Conservation (phyloP, 805 yeast species). For the Lipomyces spencermartinsiae region DNA sequence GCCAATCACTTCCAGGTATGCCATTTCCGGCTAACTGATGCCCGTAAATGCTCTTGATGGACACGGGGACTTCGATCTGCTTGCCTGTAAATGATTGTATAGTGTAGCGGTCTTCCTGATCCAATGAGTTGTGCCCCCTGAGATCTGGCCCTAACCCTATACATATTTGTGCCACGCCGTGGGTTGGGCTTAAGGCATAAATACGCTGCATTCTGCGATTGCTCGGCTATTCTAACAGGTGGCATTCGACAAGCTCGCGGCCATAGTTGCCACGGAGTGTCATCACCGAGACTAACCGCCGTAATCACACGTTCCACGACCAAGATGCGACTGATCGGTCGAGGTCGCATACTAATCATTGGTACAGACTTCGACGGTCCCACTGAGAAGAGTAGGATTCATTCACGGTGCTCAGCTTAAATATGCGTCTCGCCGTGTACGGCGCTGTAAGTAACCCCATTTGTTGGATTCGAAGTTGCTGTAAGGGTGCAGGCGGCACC, state of each 20-base stretch:
- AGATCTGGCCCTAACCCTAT: too few relatives aligned
- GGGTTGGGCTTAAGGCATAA: neutral
- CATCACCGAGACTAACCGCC: neutral
- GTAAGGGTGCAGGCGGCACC: neutral
- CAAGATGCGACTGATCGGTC: neutral
- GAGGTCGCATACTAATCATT: too few relatives aligned
- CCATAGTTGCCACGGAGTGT: neutral
- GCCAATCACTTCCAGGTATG: too few relatives aligned
- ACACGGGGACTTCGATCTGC: too few relatives aligned
- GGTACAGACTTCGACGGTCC: neutral
- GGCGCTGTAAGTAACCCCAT: constrained; percentile 37
- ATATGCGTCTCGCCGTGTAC: constrained; percentile 42
- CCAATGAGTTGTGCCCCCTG: too few relatives aligned
- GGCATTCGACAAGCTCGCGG: neutral
- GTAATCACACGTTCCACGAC: neutral
- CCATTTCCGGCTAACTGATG: too few relatives aligned
- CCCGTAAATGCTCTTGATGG: too few relatives aligned
- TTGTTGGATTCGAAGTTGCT: neutral
- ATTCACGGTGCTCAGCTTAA: constrained; percentile 2
- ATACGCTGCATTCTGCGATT: neutral
- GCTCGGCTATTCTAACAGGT: neutral
- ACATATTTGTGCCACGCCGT: too few relatives aligned
- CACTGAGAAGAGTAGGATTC: neutral
- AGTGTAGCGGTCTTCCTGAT: too few relatives aligned
- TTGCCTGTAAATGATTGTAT: too few relatives aligned